Evolutionary conservation across 106 monocot species (phyloP), one percentile per base, ranked within the genome.

Genomic region (Posidonia australis): DNA sequence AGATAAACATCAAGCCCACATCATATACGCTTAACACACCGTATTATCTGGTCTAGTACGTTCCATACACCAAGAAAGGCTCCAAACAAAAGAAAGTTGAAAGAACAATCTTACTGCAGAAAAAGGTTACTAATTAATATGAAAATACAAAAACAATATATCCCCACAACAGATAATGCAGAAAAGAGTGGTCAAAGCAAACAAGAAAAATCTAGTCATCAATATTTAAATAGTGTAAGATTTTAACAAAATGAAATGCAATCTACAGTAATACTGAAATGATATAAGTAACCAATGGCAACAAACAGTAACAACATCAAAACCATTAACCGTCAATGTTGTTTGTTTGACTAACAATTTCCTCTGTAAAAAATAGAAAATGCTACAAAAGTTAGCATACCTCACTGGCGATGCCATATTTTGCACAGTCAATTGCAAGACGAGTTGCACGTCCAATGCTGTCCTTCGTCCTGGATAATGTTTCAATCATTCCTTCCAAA

Each of bases 401-500:
- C 89, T 93, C 89, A 79, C 44, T 71, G n/a, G 83, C 74, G 65
- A 93, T 89, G 30, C 89, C 93, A 80, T 89, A 89, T 67, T 93
- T 89, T 51, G 93, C 89, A 81, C 93, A 93, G 51, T 83, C 83
- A 68, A 93, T 86, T 3, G 93, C 93, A 60, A 86, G 85, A 57
- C 88, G 83, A 30, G 85, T 89, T 59, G 93, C 93, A 76, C 93
- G 93, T 54, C 86, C 89, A 65, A 93, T 93, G 71, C 93, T 93
- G 26, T 93, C 93, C 63, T 86, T 93, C 46, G 93, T 86, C 62
- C 89, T 81, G 26, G 93, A 86, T 51, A 93, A 77, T 66, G 93
- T 85, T 71, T 93, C 93, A 70, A 93, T 64, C 86, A 86, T 89
- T 68, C 93, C 93, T 74, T 93, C 89, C 31, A 93, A 84, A 61